Conservation (phyloP, 2,329 filamentous ascomycete species). For the Hypoxylon sp. region DNA sequence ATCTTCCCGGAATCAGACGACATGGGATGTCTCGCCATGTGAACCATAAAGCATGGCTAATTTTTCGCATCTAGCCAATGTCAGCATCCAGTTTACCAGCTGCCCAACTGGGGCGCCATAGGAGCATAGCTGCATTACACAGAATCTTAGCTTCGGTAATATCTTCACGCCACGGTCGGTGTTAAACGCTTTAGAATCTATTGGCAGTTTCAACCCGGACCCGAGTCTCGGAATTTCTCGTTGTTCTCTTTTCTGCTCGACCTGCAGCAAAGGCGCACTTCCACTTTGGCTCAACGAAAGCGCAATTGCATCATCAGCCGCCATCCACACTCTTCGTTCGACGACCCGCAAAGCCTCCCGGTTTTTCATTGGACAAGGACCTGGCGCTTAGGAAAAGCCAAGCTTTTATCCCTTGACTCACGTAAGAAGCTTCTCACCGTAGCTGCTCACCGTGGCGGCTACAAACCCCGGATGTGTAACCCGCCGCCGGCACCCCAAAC, state of each 20-base stretch:
- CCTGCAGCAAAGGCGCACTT: constrained; percentile 27
- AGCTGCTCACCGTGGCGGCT: constrained; percentile 17
- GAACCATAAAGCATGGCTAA: constrained; percentile 3
- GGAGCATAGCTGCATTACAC: neutral
- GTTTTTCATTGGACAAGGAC: constrained; percentile 33
- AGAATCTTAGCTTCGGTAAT: constrained; percentile 9
- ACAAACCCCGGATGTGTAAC: neutral
- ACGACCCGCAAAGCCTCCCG: constrained; percentile 17
- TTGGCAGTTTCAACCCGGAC: constrained; percentile 15
- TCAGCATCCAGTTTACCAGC: neutral
- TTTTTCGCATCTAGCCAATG: constrained; percentile 6
- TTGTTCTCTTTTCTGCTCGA: constrained; percentile 21
- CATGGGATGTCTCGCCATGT: constrained; percentile 20
- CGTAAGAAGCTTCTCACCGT: constrained; percentile 19
- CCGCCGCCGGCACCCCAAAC: constrained; percentile 4
- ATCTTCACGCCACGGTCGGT: constrained; percentile 21
- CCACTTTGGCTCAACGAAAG: constrained; percentile 19
- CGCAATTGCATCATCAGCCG: constrained; percentile 43
- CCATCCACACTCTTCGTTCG: constrained; percentile 19
- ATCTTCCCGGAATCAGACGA: constrained; percentile 21
- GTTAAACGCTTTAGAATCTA: constrained; percentile 9
- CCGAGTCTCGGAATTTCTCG: constrained; percentile 33
- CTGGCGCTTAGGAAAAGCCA: constrained; percentile 28
- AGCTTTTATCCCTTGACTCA: constrained; percentile 24
- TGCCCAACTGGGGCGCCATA: neutral